Percentiles rank a stretch among this genome's conserved stretches.
phyloP scores from a whole-genome alignment of 495 filamentous ascomycete genomes.

The Xylaria palmicola region DNA sequence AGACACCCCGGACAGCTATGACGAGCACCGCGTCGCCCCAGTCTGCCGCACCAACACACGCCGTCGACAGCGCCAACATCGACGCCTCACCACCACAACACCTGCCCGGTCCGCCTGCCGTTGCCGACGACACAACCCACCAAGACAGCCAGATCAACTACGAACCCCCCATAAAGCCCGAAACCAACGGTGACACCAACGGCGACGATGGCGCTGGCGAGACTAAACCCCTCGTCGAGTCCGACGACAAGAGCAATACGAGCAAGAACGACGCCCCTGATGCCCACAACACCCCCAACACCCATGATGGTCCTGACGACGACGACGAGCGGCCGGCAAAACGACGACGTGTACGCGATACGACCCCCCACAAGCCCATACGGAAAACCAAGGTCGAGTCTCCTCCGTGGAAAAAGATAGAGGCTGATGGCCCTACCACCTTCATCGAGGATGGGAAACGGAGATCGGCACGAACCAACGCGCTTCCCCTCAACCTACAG shows the following conservation, averaged over 20 bases:
- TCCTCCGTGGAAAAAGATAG: slow-evolving; percentile 91
- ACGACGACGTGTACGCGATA: slow-evolving; percentile 63
- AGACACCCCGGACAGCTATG: slow-evolving; percentile 46
- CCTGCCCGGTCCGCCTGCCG: too few relatives aligned
- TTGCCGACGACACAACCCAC: slow-evolving; percentile 1
- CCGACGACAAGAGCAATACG: neutral
- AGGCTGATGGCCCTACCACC: slow-evolving; percentile 82
- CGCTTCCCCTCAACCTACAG: slow-evolving; percentile 67
- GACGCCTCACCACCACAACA: slow-evolving; percentile 21
- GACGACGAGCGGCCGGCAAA: slow-evolving; percentile 64
- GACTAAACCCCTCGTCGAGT: neutral
- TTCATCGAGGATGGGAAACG: slow-evolving; percentile 79
- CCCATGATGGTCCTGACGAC: slow-evolving; percentile 19
- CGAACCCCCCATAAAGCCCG: slow-evolving; percentile 17
- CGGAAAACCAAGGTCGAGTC: slow-evolving; percentile 58
- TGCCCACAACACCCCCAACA: slow-evolving; percentile 11
- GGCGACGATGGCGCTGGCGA: neutral
- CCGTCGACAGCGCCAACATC: slow-evolving; percentile 29
- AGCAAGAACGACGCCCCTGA: slow-evolving; percentile 4
- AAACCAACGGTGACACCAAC: slow-evolving; percentile 19
- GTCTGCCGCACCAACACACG: slow-evolving; percentile 40
- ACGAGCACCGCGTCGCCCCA: slow-evolving; percentile 51
- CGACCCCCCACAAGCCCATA: slow-evolving; percentile 34
- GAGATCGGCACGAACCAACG: slow-evolving; percentile 82
- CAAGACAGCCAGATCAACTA: neutral